Percentiles rank a stretch among this genome's conserved stretches.
Conservation (phyloP, 2,329 filamentous ascomycete species). For the Xylariaceae sp. region DNA sequence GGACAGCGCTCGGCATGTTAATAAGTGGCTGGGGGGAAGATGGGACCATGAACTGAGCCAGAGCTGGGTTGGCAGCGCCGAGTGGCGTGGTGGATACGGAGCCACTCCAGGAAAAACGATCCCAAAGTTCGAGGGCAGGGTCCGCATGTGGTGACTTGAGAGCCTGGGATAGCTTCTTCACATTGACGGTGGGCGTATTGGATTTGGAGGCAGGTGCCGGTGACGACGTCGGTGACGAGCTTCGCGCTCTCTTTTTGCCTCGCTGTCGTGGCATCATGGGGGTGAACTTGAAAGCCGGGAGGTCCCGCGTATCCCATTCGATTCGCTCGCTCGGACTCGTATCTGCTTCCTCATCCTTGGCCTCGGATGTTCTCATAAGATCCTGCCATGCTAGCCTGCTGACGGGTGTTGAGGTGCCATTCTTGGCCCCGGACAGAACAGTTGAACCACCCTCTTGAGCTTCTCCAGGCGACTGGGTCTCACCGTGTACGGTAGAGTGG, state of each 20-base stretch:
- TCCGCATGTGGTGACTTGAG: slow-evolving; percentile 63
- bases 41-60: slow-evolving; percentile 61
- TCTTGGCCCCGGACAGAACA: slow-evolving; percentile 12
- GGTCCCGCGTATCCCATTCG: slow-evolving; percentile 44
- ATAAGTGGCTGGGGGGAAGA: slow-evolving; percentile 61
- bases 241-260: slow-evolving; percentile 61
- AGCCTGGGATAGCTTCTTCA: slow-evolving; percentile 49
- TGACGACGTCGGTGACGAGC: slow-evolving; percentile 66
- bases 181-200: slow-evolving; percentile 42
- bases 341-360: slow-evolving; percentile 36
- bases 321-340: slow-evolving; percentile 54
- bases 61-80: slow-evolving; percentile 46
- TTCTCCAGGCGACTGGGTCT: slow-evolving; percentile 2
- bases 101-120: slow-evolving; percentile 57
- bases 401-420: slow-evolving; percentile 38
- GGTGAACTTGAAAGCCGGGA: slow-evolving; percentile 34
- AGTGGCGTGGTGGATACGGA: slow-evolving; percentile 32
- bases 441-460: no score
- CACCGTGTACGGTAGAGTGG: background rate
- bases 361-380: slow-evolving; percentile 40
- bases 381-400: slow-evolving; percentile 51
- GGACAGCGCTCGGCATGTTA: slow-evolving; percentile 32
- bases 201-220: slow-evolving; percentile 42
- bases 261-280: slow-evolving; percentile 36
- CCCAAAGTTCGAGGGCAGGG: slow-evolving; percentile 70